These are phyloP conservation scores for Exophiala viscosa DNA, from an alignment of 2,329 filamentous ascomycete species.

Conservation along the genomic window DNA sequence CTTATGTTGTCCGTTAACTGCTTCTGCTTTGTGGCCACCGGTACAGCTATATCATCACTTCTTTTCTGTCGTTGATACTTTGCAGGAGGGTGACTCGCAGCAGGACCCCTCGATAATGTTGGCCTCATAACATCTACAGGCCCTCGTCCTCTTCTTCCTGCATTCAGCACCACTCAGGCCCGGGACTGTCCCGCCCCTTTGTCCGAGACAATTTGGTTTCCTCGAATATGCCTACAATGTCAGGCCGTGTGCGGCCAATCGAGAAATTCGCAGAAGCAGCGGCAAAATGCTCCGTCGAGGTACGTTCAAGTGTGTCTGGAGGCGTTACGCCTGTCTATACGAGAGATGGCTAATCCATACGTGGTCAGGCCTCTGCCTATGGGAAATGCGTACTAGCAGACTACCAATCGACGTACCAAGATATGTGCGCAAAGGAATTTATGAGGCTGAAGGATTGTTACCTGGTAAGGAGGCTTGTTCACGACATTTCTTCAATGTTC, in stretches of 20 bases:
- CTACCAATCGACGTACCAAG: constrained; percentile 84
- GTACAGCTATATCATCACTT: too few relatives aligned
- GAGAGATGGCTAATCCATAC: not conserved
- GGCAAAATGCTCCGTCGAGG: constrained; percentile 64
- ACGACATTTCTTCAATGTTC: not conserved
- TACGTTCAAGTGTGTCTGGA: constrained; percentile 33
- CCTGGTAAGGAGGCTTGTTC: constrained; percentile 54
- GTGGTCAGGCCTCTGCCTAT: constrained; percentile 69
- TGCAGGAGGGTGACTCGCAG: too few relatives aligned
- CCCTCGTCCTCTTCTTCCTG: too few relatives aligned
- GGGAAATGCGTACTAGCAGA: constrained; percentile 88
- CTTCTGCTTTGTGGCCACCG: too few relatives aligned
- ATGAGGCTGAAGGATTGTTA: constrained; percentile 82
- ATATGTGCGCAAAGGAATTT: constrained; percentile 86
- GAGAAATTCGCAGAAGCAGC: constrained; percentile 65
- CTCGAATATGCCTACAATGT: constrained; percentile 36
- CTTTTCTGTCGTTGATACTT: too few relatives aligned
- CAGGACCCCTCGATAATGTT: too few relatives aligned
- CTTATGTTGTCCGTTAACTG: too few relatives aligned
- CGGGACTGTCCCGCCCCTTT: too few relatives aligned
- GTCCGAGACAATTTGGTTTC: too few relatives aligned
- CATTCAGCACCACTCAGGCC: too few relatives aligned
- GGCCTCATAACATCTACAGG: too few relatives aligned
- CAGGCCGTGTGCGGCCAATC: constrained; percentile 57
- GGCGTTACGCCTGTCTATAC: too few relatives aligned